These are phyloP conservation scores for Chlorella sp. DNA, from an alignment of 139 green algal species.

Conservation along the genomic window DNA sequence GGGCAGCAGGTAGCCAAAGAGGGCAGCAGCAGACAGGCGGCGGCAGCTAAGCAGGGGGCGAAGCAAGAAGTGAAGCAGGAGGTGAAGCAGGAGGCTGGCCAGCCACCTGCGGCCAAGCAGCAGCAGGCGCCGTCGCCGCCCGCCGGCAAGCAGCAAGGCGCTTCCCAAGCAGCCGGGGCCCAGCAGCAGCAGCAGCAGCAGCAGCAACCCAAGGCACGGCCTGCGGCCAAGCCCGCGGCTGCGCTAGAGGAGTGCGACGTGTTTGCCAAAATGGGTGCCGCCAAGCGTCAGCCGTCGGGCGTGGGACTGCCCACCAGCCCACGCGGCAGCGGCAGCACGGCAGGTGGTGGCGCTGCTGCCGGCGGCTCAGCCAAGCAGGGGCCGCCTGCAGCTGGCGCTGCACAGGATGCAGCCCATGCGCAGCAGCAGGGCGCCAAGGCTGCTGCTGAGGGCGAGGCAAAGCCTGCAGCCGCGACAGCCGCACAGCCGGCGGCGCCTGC, in stretches of 20 bases:
- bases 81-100: not conserved
- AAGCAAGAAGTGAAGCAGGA: not conserved
- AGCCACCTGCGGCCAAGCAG: not conserved
- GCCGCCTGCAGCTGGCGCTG: not conserved
- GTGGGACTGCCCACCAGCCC: slow-evolving; percentile 5
- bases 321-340: not conserved
- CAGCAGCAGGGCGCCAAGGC: slow-evolving; percentile 2
- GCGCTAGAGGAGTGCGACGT: slow-evolving; percentile 29
- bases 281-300: not conserved
- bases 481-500: not conserved
- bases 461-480: not conserved
- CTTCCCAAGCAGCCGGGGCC: not conserved
- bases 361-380: not conserved
- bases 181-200: not conserved
- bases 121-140: not conserved
- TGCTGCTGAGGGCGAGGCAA: not conserved
- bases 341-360: not conserved
- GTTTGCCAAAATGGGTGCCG: slow-evolving; percentile 14
- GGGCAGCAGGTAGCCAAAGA: not conserved
- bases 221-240: not conserved
- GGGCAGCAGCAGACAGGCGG: not conserved
- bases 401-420: not conserved
- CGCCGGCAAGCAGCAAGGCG: not conserved
- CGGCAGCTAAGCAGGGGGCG: not conserved
- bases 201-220: slow-evolving; percentile 6